phyloP scores from a whole-genome alignment of 371 early-diverging fungal genomes.

The Umbelopsis sp. region DNA sequence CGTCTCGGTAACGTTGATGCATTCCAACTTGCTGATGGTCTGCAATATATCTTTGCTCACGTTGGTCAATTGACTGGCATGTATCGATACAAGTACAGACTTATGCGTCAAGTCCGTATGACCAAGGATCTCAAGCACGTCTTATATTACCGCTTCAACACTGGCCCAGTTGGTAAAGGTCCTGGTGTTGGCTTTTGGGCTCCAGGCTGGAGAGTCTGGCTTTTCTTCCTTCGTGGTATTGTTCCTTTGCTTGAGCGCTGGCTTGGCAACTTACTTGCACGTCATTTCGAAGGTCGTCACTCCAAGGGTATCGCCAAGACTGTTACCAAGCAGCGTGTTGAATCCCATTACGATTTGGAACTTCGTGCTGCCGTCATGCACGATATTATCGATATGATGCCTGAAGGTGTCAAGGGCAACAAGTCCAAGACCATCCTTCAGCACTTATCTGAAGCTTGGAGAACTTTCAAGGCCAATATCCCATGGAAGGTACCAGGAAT shows the following conservation, averaged over 20 bases:
- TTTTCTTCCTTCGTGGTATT: constrained; percentile 98
- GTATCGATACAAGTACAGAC: constrained; percentile 99
- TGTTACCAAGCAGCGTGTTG: constrained; percentile 98
- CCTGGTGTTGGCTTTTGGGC: constrained; percentile 99
- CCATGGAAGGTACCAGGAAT: constrained; percentile 99
- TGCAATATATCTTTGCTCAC: constrained; percentile 98
- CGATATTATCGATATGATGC: constrained; percentile 98
- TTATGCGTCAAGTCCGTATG: constrained; percentile 98
- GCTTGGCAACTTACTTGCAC: constrained; percentile 96
- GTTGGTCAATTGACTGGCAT: constrained; percentile 99
- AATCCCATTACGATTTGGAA: constrained; percentile 97
- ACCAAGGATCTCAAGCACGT: constrained; percentile 96
- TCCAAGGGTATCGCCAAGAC: constrained; percentile 97
- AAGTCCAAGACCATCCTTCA: constrained; percentile 96
- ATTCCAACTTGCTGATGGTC: constrained; percentile 95
- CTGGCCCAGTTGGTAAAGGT: constrained; percentile 96
- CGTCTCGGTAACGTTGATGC: constrained; percentile 97
- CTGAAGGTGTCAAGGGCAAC: constrained; percentile 95
- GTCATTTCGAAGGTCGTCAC: constrained; percentile 98
- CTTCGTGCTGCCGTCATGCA: constrained; percentile 96
- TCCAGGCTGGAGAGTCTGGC: constrained; percentile 99
- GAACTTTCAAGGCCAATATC: constrained; percentile 98
- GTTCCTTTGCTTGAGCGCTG: constrained; percentile 97
- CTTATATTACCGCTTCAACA: constrained; percentile 90
- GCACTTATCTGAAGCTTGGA: constrained; percentile 98